Evolutionary conservation across 257 asterid genomes (phyloP).

Genomic region (Penstemon davidsonii): DNA sequence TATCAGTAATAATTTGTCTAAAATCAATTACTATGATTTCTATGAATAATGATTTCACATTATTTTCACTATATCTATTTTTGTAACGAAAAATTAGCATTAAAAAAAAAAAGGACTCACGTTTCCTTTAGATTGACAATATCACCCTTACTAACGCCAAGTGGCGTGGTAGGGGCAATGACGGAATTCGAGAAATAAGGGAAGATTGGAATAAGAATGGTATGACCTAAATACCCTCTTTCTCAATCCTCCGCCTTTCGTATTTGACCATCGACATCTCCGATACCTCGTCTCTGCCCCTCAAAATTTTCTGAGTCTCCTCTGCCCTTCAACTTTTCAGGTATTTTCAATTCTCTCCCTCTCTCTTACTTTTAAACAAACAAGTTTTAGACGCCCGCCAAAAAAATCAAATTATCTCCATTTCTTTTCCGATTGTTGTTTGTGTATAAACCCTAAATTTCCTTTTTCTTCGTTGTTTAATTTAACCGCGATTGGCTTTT

Average conservation of each 20-base stretch:
- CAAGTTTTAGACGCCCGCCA: conserved; percentile 31
- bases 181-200: neutral
- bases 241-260: neutral
- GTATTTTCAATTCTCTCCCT: conserved; percentile 51
- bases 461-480: neutral
- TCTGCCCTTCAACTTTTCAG: conserved; percentile 50
- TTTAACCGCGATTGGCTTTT: neutral
- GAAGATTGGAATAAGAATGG: neutral
- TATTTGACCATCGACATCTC: conserved; percentile 24
- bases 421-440: conserved; percentile 2
- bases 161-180: conserved; percentile 28
- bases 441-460: conserved; percentile 23
- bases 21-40: too few relatives aligned
- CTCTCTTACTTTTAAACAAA: conserved; percentile 9
- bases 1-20: too few relatives aligned
- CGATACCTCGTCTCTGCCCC: conserved; percentile 40
- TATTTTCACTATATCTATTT: too few relatives aligned
- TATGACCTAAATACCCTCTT: conserved; percentile 39
- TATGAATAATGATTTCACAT: too few relatives aligned
- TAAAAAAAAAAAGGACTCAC: too few relatives aligned
- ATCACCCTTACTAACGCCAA: neutral
- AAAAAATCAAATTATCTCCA: conserved; percentile 2
- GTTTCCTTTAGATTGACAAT: neutral
- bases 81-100: too few relatives aligned
- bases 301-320: conserved; percentile 32